phyloP scores from a whole-genome alignment of 1,139 yeast genomes.

The Blastobotrys ciferrii region DNA sequence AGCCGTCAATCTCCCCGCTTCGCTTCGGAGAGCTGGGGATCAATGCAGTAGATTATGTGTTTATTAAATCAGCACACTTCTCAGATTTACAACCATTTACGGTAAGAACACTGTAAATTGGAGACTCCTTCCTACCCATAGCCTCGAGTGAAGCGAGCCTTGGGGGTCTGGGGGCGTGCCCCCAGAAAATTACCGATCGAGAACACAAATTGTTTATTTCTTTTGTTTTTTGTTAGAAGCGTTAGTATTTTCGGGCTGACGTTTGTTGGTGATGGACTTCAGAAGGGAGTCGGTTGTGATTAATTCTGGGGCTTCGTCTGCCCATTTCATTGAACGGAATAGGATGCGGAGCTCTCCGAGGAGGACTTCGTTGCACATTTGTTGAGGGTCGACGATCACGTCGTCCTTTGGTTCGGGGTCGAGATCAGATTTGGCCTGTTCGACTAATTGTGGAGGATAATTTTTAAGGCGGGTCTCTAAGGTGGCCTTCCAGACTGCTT shows the following conservation, averaged over 20 bases:
- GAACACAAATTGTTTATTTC: no score
- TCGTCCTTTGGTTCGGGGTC: conserved; percentile 17
- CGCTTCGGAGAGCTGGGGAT: no score
- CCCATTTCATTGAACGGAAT: conserved; percentile 23
- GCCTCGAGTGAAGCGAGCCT: no score
- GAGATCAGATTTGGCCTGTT: conserved; percentile 16
- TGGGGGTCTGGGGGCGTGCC: no score
- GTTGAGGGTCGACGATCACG: conserved; percentile 22
- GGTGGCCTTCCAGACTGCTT: conserved; percentile 20
- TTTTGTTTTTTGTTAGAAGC: conserved; percentile 2
- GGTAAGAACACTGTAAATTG: no score
- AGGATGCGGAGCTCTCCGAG: conserved; percentile 30
- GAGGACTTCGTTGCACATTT: conserved; percentile 30
- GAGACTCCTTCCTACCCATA: no score
- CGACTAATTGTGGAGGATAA: conserved; percentile 22
- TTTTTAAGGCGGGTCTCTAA: conserved; percentile 23
- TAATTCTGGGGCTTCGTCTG: conserved; percentile 13
- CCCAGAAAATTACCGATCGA: no score
- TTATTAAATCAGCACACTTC: no score
- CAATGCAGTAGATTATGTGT: no score
- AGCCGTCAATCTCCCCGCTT: no score
- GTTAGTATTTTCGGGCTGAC: not conserved
- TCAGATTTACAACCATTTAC: no score
- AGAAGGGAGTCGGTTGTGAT: not conserved
- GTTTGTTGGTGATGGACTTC: not conserved